Base-by-base conservation (phyloP, 192 early-diverging fungal species). In the Borealophlyctis nickersoniae region DNA sequence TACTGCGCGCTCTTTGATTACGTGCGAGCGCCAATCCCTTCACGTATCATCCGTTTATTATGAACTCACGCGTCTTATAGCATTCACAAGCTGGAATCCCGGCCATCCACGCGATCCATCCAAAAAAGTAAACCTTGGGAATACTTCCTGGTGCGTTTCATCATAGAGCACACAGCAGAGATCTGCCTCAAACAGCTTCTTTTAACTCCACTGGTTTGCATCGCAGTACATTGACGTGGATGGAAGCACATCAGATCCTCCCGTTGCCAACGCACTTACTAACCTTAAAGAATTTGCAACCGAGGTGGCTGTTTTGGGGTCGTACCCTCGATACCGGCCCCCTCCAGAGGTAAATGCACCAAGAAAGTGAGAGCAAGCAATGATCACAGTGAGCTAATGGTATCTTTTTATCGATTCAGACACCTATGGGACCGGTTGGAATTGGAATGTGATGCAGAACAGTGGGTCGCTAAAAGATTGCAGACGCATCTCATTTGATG, bases 241-340 rank as follows among this genome's bases (percentile, higher is more conserved):
- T 50, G 63, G 63, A 2, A 36, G 24, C 23, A 52, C 52, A 1
- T 29, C 57, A 27, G 73, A 75, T 24, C 45, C 54, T 13, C 36
- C 27, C 3, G 13, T 75, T n/a, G 28, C 30, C 27, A 75, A 75
- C 22, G 73, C 73, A 1, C 33, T 75, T 28, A 29, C 56, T 13
- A 51, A 75, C 48, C 36, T 75, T 2, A 48, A 67, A 58, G 73
- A 75, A 56, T 71, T 75, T 67, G 68, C 66, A 2, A 39, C 23
- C 2, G 23, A 26, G n/a, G 63, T 74, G 1, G 28, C 49, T 1
- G 59, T 70, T 27, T 52, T 74, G 2, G 67, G 67, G 27, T 70
- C 63, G n/a, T 74, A 74, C 63, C 73, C 73, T n/a, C 67, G 73
- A 16, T 70, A 74, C 57, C 51, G 59, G 58, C 52, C 49, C 11